These are phyloP conservation scores for Curvularia hawaiiensis DNA, from an alignment of 2,329 filamentous ascomycete genomes.

Conservation along the genomic window DNA sequence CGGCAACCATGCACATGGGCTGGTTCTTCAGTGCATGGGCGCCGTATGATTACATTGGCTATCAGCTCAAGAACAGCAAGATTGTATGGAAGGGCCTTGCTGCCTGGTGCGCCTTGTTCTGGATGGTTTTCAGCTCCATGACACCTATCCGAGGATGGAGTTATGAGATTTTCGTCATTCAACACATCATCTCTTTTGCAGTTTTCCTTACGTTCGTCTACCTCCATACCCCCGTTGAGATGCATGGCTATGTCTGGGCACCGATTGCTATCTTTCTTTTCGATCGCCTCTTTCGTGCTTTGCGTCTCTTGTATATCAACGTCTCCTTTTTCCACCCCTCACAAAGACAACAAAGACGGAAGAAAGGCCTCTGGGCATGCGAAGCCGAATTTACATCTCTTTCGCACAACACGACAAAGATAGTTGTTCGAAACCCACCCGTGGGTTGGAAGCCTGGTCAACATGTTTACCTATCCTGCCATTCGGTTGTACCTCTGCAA, in stretches of 20 bases:
- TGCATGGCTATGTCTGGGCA: conserved; percentile 69
- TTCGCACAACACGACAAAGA: conserved; percentile 60
- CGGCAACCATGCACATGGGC: conserved; percentile 70
- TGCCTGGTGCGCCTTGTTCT: conserved; percentile 69
- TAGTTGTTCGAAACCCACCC: conserved; percentile 61
- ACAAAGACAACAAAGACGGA: conserved; percentile 34
- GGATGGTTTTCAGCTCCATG: conserved; percentile 68
- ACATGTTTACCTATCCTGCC: conserved; percentile 66
- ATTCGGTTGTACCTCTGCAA: conserved; percentile 61
- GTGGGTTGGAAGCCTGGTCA: conserved; percentile 67
- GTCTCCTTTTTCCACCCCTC: conserved; percentile 48
- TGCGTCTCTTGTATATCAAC: conserved; percentile 47
- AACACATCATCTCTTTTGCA: conserved; percentile 67
- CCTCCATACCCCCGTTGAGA: conserved; percentile 64
- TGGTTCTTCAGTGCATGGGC: conserved; percentile 66
- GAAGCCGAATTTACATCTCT: conserved; percentile 53
- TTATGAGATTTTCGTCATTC: conserved; percentile 72
- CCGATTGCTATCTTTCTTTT: conserved; percentile 66
- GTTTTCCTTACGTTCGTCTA: conserved; percentile 68
- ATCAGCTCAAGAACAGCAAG: conserved; percentile 65
- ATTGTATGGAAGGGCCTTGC: conserved; percentile 70
- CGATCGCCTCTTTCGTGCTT: conserved; percentile 61
- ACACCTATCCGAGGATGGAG: conserved; percentile 67
- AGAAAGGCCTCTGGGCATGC: conserved; percentile 43
- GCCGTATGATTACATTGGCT: conserved; percentile 62